Base-by-base conservation (phyloP, 192 early-diverging fungal genomes). In the Backusella luteola region DNA sequence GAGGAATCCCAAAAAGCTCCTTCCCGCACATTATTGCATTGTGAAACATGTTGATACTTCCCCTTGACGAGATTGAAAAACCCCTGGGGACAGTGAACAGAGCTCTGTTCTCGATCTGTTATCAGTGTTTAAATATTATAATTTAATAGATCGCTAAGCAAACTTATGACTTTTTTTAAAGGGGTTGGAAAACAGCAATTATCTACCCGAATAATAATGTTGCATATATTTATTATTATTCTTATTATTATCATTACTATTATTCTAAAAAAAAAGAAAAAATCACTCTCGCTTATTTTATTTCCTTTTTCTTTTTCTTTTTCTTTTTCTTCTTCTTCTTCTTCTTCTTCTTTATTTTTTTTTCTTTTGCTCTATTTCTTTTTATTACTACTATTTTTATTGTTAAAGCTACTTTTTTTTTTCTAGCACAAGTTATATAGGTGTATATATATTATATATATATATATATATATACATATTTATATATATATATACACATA, bases 121-220 rank as follows among this genome's bases (percentile, higher is more conserved):
- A 23, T 59, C 8, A 23, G 3, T 26, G 21, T 59, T 59, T 26
- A 23, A 23, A 59, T 26, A 59, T 23, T 59, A 59, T 59, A 59
- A 26, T 59, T 59, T 59, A 59, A 59, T 59, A 59, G 53, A 59
- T 23, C 53, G 9, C 53, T 59, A 59, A 59, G 21, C 53, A 59
- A 26, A 59, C 53, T 59, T 59, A 59, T 59, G 53, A 26, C 53
- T 59, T 59, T 59, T 59, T 59, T 59, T 59, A 49, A 49, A 46
- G 41, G 41, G 11, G 41, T 14, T 42, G 41, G 12, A 14, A 42
- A 42, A 52, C 49, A 52, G 3, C 49, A 52, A 52, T n/a, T n/a
- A 42, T 52, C n/a, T 52, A n/a, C 49, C 49, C 49, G 49, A 52
- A 52, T 17, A 49, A 14, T 49, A 49, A 49, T 49, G 15, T 5